Conservation (phyloP, 1,284 basidiomycete genomes). For the Cryptococcus depauperatus region DNA sequence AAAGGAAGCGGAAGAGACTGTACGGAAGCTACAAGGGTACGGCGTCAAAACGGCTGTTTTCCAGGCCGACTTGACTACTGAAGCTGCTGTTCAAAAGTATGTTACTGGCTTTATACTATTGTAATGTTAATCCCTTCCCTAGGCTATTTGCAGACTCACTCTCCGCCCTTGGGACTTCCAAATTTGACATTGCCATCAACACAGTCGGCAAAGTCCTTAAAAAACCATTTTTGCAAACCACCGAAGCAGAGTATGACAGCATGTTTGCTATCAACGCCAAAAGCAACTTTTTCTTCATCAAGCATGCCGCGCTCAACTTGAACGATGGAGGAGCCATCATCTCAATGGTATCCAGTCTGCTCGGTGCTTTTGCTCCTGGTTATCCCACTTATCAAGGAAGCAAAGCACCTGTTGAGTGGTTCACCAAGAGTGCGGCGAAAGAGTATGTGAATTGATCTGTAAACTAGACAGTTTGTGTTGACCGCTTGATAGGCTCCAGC, state of each 20-base stretch:
- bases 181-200: slow-evolving; percentile 21
- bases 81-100: background rate
- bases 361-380: slow-evolving; percentile 19
- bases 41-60: slow-evolving; percentile 1
- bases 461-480: background rate
- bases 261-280: slow-evolving; percentile 24
- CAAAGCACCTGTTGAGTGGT: slow-evolving; percentile 25
- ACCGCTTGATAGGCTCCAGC: slow-evolving; percentile 1
- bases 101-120: background rate
- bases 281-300: slow-evolving; percentile 25
- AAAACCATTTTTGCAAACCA: slow-evolving; percentile 18
- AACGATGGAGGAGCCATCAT: slow-evolving; percentile 20
- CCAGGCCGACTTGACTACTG: slow-evolving; percentile 2
- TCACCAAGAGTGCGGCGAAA: slow-evolving; percentile 21
- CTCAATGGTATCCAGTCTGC: slow-evolving; percentile 17
- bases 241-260: slow-evolving; percentile 19
- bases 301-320: slow-evolving; percentile 15
- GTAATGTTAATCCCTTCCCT: background rate
- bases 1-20: background rate
- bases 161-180: slow-evolving; percentile 4
- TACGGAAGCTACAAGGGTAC: background rate
- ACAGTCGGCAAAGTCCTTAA: slow-evolving; percentile 27
- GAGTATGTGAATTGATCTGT: background rate
- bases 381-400: slow-evolving; percentile 24
- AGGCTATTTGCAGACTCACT: background rate